Base-by-base conservation (phyloP, 2,329 filamentous ascomycete species). In the Lomentospora prolificans region DNA sequence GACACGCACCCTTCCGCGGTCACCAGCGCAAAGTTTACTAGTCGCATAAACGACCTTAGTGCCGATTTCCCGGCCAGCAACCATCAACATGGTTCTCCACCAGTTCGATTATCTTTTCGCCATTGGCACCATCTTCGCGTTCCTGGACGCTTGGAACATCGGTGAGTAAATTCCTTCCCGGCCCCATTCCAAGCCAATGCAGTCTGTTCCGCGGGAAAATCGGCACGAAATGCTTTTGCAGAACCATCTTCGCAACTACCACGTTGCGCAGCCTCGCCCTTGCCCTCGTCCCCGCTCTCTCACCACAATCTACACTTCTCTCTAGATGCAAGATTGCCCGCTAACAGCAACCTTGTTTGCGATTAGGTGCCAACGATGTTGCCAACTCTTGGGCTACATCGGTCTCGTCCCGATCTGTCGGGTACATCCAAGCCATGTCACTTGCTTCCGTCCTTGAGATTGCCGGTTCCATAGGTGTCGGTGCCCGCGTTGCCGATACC, bases 301-400 rank as follows among this genome's bases (percentile, higher is more conserved):
- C 46, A 9, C 19, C 12, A 39, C 33, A n/a, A n/a, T n/a, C n/a
- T n/a, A n/a, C n/a, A n/a, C n/a, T n/a, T n/a, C n/a, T n/a, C n/a
- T n/a, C n/a, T n/a, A n/a, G n/a, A n/a, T n/a, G n/a, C n/a, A n/a
- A n/a, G n/a, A n/a, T n/a, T n/a, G n/a, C n/a, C n/a, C 33, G 33
- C 33, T 39, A 39, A 39, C 33, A 14, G 12, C 12, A 7, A 46
- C 25, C 22, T 4, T 31, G 25, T 27, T 27, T 54, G 4, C 27
- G 33, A 17, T 31, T 62, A 68, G 72, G 70, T 62, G 69, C 65
- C 66, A 75, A 83, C 70, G 86, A 89, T 85, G 85, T 89, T 58
- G 85, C 86, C 68, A 89, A 89, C 73, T 80, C 84, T 2, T 89
- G 84, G 81, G 85, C 85, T 12, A 87, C 84, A 25, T 85, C 81